A percentile compares a stretch with the other conserved stretches of the same genome.
Evolutionary conservation across 1,284 basidiomycete species (phyloP).

Genomic region (Cryptococcus jaspeensis): DNA sequence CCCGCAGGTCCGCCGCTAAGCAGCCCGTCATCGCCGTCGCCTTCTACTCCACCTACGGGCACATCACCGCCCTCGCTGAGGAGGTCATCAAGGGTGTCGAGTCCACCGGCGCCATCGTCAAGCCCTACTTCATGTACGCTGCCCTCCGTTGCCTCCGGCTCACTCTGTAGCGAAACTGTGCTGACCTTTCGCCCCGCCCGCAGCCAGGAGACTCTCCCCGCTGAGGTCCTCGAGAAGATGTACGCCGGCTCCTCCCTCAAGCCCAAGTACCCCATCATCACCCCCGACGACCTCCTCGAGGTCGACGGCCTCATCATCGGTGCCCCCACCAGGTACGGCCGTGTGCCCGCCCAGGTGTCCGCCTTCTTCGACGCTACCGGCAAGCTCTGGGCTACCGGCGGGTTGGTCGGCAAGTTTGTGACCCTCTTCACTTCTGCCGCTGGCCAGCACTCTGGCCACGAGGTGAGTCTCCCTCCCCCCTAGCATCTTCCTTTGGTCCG

Average conservation of each 20-base stretch:
- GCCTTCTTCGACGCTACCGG: constrained; percentile 72
- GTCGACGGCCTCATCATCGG: constrained; percentile 62
- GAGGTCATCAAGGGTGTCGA: constrained; percentile 70
- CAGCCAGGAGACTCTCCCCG: constrained; percentile 77
- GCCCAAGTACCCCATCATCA: constrained; percentile 68
- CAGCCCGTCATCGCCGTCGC: constrained; percentile 70
- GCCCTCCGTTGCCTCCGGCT: not conserved
- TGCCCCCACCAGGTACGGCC: constrained; percentile 67
- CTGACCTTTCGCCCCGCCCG: constrained; percentile 43
- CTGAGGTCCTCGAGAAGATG: constrained; percentile 75
- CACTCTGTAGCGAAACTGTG: not conserved
- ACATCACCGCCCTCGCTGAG: constrained; percentile 76
- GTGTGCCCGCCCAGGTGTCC: constrained; percentile 54
- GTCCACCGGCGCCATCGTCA: constrained; percentile 66
- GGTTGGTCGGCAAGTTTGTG: constrained; percentile 74
- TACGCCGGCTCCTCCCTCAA: constrained; percentile 59
- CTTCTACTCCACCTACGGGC: constrained; percentile 80
- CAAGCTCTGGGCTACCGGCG: constrained; percentile 65
- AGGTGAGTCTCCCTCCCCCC: constrained; percentile 21
- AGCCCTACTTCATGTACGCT: constrained; percentile 63
- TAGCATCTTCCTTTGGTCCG: not conserved
- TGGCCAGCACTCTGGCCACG: constrained; percentile 52
- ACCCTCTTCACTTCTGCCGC: constrained; percentile 46
- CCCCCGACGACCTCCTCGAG: constrained; percentile 62
- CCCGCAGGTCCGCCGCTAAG: constrained; percentile 16